Base-by-base conservation (phyloP, 1,284 basidiomycete genomes). In the Cutaneotrichosporon daszewskae region DNA sequence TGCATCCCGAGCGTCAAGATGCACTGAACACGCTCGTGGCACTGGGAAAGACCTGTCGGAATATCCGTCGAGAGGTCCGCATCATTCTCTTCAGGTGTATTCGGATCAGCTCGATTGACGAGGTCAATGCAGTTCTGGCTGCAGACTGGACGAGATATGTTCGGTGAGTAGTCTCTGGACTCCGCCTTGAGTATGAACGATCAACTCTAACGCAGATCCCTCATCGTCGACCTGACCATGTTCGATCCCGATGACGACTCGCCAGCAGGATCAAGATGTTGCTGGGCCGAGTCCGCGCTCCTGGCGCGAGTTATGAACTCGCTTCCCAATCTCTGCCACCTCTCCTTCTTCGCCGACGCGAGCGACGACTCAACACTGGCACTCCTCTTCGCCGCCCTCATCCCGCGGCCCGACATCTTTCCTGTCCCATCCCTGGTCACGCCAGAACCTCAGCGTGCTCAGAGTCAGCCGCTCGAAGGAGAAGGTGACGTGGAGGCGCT, bases 301-400 rank as follows among this genome's bases (percentile, higher is more conserved):
- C 46, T 69, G 1, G 53, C 49, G n/a, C 37, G 45, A 3, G 46
- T 65, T 5, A 33, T 69, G 41, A 46, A 53, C 8, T 48, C 56
- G 3, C 56, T 69, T 1, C 65, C 64, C 1, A 47, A 45, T 3
- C 49, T 69, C 5, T 48, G 64, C 17, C 67, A 69, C 47, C 27
- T 68, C 8, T 65, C 56, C 3, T 61, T 69, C 55, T 68, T 68
- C 29, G 65, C 67, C 10, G 67, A 69, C 46, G 59, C 61, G 5
- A 62, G 61, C 12, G 67, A 69, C 50, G 67, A 69, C 40, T 49
- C 62, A 3, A 66, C 67, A 10, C 53, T 68, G 12, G 56, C 59
- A 2, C 49, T 69, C n/a, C 49, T 66, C 17, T 63, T 67, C 39
- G 51, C 60, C 2, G 37, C 54, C 1, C 46, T 62, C 22, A 61